These are phyloP conservation scores for Rugosomyces carneus DNA, from an alignment of 1,284 basidiomycete species.

Conservation along the genomic window DNA sequence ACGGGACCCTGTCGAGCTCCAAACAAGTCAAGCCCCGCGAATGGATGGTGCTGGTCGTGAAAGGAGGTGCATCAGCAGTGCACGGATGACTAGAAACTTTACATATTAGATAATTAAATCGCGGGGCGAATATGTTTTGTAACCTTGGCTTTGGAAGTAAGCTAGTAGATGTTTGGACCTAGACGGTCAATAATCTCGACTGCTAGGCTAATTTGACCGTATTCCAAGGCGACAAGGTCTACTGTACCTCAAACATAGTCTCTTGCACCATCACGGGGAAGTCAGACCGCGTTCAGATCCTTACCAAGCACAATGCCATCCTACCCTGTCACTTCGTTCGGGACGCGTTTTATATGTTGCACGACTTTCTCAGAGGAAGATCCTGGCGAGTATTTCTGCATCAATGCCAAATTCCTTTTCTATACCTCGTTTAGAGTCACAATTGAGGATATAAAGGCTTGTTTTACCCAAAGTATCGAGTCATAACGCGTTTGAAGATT, in stretches of 20 bases:
- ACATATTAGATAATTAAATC: not conserved
- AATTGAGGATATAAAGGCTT: not conserved
- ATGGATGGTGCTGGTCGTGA: conserved; percentile 2
- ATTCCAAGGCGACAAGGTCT: no score
- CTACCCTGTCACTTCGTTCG: not conserved
- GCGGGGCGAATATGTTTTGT: no score
- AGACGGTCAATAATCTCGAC: no score
- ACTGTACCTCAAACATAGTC: no score
- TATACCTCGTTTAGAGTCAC: not conserved
- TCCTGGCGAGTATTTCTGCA: no score
- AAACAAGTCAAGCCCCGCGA: not conserved
- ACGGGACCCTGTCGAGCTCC: not conserved
- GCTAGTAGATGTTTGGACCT: no score
- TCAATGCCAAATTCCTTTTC: no score
- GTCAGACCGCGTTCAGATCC: conserved; percentile 2
- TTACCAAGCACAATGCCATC: not conserved
- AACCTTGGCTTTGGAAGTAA: no score
- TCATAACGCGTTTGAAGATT: no score
- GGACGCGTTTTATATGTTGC: not conserved
- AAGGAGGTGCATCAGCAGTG: not conserved
- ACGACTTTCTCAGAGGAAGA: not conserved
- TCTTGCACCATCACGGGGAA: not conserved
- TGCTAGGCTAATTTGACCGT: no score
- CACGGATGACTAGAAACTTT: not conserved
- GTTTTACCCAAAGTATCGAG: not conserved